Conservation (phyloP, 2,329 filamentous ascomycete genomes). For the Penicillium sp. region DNA sequence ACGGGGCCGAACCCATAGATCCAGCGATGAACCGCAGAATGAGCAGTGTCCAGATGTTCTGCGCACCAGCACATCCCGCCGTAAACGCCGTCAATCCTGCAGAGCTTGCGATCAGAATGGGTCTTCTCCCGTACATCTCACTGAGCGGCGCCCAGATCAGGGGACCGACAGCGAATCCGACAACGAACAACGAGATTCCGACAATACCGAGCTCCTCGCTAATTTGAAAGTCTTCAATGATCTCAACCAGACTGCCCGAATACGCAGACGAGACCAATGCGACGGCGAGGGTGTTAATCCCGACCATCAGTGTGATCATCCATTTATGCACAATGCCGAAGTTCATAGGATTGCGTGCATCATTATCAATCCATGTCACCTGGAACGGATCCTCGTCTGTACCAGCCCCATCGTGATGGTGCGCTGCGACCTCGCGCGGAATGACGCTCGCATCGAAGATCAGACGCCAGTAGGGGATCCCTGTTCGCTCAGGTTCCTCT, state of each 20-base stretch:
- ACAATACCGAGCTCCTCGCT: slow-evolving; percentile 32
- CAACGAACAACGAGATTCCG: slow-evolving; percentile 40
- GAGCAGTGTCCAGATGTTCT: slow-evolving; percentile 58
- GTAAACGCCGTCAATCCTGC: slow-evolving; percentile 55
- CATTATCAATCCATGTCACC: slow-evolving; percentile 7
- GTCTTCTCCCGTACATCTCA: slow-evolving; percentile 36
- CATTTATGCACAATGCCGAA: slow-evolving; percentile 25
- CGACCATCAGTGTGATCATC: slow-evolving; percentile 29
- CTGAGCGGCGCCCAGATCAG: slow-evolving; percentile 36
- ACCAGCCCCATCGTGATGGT: slow-evolving; percentile 6
- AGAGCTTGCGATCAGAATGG: background rate
- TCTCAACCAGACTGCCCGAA: slow-evolving; percentile 26
- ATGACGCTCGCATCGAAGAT: slow-evolving; percentile 6
- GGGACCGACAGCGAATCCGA: slow-evolving; percentile 43
- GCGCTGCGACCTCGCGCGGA: background rate
- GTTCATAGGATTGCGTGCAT: slow-evolving; percentile 11
- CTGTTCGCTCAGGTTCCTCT: background rate
- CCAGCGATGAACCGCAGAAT: slow-evolving; percentile 64
- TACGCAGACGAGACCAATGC: slow-evolving; percentile 37
- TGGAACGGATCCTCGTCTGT: slow-evolving; percentile 12
- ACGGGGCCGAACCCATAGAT: slow-evolving; percentile 56
- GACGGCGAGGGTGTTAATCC: slow-evolving; percentile 33
- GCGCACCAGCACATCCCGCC: slow-evolving; percentile 54
- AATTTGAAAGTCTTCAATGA: slow-evolving; percentile 28
- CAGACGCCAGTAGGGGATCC: slow-evolving; percentile 5